Evolutionary conservation across 1,139 yeast genomes (phyloP).

Genomic region (Hemisphaericaspora subhashii): DNA sequence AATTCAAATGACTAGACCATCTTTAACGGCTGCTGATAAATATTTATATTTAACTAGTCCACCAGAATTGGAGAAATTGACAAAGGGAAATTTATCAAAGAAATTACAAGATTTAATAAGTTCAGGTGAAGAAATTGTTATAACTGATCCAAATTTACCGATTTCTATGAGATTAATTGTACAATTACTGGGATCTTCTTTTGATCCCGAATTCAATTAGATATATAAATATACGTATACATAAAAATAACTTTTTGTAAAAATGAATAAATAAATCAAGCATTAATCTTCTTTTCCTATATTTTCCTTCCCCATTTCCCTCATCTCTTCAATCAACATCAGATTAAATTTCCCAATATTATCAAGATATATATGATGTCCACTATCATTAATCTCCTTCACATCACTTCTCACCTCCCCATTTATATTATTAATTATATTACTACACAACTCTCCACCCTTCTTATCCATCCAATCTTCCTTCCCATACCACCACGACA

Average conservation of each 20-base stretch:
- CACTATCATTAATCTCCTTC: conserved; percentile 51
- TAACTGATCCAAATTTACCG: conserved; percentile 60
- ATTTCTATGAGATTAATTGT: conserved; percentile 34
- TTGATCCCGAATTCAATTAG: conserved; percentile 13
- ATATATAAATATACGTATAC: background rate
- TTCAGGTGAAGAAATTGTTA: conserved; percentile 50
- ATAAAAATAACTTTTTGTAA: too few species aligned
- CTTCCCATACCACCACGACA: conserved; percentile 71
- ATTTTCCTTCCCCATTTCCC: conserved; percentile 11
- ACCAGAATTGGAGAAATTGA: conserved; percentile 46
- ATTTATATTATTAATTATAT: conserved; percentile 29
- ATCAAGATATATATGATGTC: conserved; percentile 74
- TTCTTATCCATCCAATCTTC: conserved; percentile 75
- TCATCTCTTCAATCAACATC: conserved; percentile 39
- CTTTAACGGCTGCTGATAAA: conserved; percentile 43
- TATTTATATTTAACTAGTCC: conserved; percentile 56
- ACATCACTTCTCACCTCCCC: conserved; percentile 38
- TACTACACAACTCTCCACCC: conserved; percentile 52
- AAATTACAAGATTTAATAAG: conserved; percentile 39
- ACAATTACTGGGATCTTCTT: conserved; percentile 24
- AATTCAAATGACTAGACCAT: conserved; percentile 49
- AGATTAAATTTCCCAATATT: conserved; percentile 53
- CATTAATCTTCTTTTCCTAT: background rate
- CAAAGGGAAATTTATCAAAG: conserved; percentile 45
- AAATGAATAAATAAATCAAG: background rate